Base-by-base conservation (phyloP, 108 stramenopile species). In the Nitzschia palea region DNA sequence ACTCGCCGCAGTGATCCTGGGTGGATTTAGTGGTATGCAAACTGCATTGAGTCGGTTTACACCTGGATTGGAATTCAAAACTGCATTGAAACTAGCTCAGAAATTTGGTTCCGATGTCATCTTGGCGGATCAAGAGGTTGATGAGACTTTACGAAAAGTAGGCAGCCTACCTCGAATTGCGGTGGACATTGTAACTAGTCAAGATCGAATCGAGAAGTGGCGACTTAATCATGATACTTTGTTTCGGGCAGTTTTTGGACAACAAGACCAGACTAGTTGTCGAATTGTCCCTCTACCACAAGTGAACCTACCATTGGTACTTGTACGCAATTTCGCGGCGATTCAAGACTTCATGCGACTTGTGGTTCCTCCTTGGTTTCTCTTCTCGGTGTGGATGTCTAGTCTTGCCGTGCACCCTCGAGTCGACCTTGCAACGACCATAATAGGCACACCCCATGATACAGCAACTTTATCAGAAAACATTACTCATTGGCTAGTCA, bases 41-140 rank as follows among this genome's bases (percentile, higher is more conserved):
- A 63, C 71, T 2, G 59, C 68, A 10, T 31, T 81, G 14, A 67
- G 71, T 44, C 76, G 80, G 30, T 73, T 81, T 37, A 44, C 55
- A 34, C 76, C 76, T 44, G 80, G 80, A 9, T 69, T 74, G 17
- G 80, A 81, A 62, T 81, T 81, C 34, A 66, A 17, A 10, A 77
- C 67, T 4, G 80, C 80, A 2, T 26, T 80, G 44, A 40, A 72
- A 29, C 30, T n/a, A 31, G 36, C 71, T 29, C 26, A 48, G 5
- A 15, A 40, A 2, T 14, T 64, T 25, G 35, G 37, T 25, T 76
- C 59, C 30, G 80, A 80, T 57, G 65, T 81, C 20, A 35, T 81
- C 9, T 53, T 77, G 42, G 80, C 73, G 2, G 80, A 81, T 74
- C 71, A 71, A 51, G 32, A 26, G 1, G 80, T 81, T 1, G 76